A percentile compares a stretch with the other conserved stretches of the same genome.
Conservation (phyloP, 2,329 filamentous ascomycete genomes). For the Colletotrichum siamense region DNA sequence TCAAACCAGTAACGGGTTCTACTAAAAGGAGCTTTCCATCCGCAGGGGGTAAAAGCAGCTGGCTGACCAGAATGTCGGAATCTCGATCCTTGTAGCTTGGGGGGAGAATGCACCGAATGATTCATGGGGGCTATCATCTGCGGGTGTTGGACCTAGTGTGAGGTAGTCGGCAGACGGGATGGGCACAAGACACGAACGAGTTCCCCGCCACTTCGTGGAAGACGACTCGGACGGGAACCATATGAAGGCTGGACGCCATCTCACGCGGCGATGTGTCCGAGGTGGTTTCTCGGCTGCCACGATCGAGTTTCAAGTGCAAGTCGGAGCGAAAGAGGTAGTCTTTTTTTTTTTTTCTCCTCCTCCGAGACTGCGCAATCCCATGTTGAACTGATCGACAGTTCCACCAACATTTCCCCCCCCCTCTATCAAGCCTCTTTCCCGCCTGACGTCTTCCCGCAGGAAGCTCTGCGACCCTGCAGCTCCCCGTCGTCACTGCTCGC, state of each 20-base stretch:
- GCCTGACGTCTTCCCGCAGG: neutral
- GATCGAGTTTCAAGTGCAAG: neutral
- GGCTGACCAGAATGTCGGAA: neutral
- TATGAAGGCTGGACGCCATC: neutral
- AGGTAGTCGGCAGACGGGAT: neutral
- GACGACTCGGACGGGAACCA: neutral
- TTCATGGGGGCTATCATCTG: neutral
- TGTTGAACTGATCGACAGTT: neutral
- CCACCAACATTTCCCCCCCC: neutral
- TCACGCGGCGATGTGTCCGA: neutral
- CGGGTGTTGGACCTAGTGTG: neutral
- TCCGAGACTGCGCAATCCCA: neutral
- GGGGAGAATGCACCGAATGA: neutral
- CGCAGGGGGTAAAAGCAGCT: neutral
- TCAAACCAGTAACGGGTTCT: neutral
- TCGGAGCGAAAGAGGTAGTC: neutral
- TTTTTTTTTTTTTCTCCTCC: neutral
- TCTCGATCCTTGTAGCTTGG: neutral
- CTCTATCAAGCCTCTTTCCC: neutral
- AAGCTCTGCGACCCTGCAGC: neutral
- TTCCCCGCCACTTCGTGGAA: neutral
- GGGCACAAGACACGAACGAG: neutral
- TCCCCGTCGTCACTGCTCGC: neutral
- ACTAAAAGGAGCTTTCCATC: neutral
- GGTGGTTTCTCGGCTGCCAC: neutral